Percentiles rank a stretch among this genome's conserved stretches.
Evolutionary conservation across 2,329 filamentous ascomycete genomes (phyloP).

Genomic region (Fusarium guadeloupense): DNA sequence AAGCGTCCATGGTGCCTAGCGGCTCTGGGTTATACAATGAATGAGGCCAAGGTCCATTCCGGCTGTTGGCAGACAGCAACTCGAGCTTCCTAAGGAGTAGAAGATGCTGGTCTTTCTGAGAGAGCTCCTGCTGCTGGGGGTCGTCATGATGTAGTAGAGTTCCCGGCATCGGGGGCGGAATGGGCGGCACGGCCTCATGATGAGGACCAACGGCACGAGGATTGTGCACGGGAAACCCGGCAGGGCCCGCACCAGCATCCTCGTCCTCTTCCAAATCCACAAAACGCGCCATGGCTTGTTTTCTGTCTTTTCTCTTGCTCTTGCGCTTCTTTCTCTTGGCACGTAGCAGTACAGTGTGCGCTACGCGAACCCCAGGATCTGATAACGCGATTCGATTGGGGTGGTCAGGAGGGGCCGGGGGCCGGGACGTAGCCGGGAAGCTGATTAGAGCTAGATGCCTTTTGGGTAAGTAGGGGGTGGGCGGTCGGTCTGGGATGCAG

Average conservation of each 20-base stretch:
- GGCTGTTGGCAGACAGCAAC: constrained; percentile 35
- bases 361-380: constrained; percentile 39
- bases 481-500: not conserved
- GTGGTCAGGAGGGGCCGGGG: constrained; percentile 23
- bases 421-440: constrained; percentile 34
- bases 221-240: constrained; percentile 24
- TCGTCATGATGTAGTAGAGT: constrained; percentile 38
- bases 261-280: constrained; percentile 45
- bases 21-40: constrained; percentile 38
- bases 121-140: constrained; percentile 28
- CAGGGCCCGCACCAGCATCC: constrained; percentile 31
- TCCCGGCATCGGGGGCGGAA: constrained; percentile 38
- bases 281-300: constrained; percentile 44
- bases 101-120: constrained; percentile 41
- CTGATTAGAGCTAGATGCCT: not conserved
- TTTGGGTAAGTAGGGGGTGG: constrained; percentile 1
- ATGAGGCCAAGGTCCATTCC: constrained; percentile 44
- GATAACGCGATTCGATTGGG: constrained; percentile 40
- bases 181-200: constrained; percentile 36
- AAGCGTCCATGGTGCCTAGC: constrained; percentile 39
- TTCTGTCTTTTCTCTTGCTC: not conserved
- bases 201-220: constrained; percentile 33
- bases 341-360: constrained; percentile 30
- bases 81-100: constrained; percentile 42
- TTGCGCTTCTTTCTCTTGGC: constrained; percentile 20